phyloP scores from a whole-genome alignment of 208 protist species.

The Naegleria fowleri region DNA sequence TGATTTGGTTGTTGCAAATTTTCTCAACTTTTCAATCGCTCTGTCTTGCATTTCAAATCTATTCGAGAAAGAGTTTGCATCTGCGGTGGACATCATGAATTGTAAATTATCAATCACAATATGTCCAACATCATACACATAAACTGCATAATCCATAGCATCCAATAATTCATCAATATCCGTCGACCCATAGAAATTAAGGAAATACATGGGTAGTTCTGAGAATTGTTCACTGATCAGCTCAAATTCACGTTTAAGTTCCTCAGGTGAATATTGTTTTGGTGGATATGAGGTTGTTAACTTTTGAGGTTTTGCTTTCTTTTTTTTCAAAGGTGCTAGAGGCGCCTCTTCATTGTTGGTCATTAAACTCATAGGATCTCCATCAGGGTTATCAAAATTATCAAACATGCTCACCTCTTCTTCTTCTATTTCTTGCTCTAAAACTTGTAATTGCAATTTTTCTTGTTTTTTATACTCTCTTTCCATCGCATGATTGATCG shows the following conservation, averaged over 20 bases:
- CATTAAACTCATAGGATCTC: neutral
- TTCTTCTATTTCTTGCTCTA: neutral
- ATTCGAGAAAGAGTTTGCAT: constrained; percentile 28
- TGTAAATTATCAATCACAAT: constrained; percentile 61
- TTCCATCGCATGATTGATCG: neutral
- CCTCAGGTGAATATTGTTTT: neutral
- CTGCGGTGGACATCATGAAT: constrained; percentile 48
- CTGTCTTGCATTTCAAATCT: constrained; percentile 54
- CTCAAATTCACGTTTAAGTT: constrained; percentile 35
- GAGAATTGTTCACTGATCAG: constrained; percentile 36
- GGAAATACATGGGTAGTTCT: constrained; percentile 54
- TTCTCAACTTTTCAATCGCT: constrained; percentile 49
- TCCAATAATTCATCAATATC: constrained; percentile 52
- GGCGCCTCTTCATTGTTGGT: neutral
- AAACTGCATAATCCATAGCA: constrained; percentile 62
- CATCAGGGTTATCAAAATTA: neutral
- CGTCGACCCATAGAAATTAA: constrained; percentile 56
- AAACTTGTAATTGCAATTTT: neutral
- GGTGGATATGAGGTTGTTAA: neutral
- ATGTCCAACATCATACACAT: constrained; percentile 59
- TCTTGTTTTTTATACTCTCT: constrained; percentile 4
- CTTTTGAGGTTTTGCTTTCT: neutral
- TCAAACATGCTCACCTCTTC: neutral
- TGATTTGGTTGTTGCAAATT: constrained; percentile 57
- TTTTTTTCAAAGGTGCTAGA: neutral